Evolutionary conservation across 805 yeast genomes (phyloP).

Genomic region (Kregervanrija delftensis): DNA sequence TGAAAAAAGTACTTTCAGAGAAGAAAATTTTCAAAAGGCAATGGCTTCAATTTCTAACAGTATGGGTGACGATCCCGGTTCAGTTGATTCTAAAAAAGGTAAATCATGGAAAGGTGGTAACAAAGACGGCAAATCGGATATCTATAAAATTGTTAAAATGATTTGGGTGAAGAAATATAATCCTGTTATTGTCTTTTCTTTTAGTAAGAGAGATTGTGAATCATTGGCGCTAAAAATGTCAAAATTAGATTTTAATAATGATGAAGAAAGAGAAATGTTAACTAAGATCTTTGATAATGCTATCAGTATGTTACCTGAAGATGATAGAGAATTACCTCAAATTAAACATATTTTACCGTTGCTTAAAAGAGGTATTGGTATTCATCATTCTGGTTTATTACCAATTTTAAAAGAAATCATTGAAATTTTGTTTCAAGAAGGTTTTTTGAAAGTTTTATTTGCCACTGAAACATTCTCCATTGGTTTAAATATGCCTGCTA

Average conservation of each 20-base stretch:
- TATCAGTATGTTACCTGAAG: constrained; percentile 76
- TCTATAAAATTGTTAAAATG: constrained; percentile 95
- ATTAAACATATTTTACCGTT: constrained; percentile 87
- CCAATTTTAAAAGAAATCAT: constrained; percentile 93
- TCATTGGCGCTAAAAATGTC: constrained; percentile 91
- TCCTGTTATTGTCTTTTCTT: constrained; percentile 98
- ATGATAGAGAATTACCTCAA: constrained; percentile 90
- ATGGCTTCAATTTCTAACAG: constrained; percentile 87
- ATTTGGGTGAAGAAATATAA: constrained; percentile 94
- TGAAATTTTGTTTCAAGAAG: constrained; percentile 95
- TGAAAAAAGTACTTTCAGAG: constrained; percentile 92
- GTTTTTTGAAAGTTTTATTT: constrained; percentile 85
- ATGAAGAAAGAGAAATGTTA: constrained; percentile 88
- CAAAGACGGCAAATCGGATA: constrained; percentile 62
- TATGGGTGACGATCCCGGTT: constrained; percentile 76
- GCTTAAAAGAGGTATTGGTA: constrained; percentile 91
- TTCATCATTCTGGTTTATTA: constrained; percentile 89
- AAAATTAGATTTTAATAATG: constrained; percentile 87
- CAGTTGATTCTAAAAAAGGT: constrained; percentile 52
- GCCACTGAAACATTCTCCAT: constrained; percentile 98
- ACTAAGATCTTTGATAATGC: constrained; percentile 90
- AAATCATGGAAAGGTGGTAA: constrained; percentile 85
- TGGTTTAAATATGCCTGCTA: constrained; percentile 99
- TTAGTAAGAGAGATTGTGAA: constrained; percentile 95
- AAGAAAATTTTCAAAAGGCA: constrained; percentile 96